Conservation (phyloP, 2,329 filamentous ascomycete species). For the Chrysoporthe puriensis region DNA sequence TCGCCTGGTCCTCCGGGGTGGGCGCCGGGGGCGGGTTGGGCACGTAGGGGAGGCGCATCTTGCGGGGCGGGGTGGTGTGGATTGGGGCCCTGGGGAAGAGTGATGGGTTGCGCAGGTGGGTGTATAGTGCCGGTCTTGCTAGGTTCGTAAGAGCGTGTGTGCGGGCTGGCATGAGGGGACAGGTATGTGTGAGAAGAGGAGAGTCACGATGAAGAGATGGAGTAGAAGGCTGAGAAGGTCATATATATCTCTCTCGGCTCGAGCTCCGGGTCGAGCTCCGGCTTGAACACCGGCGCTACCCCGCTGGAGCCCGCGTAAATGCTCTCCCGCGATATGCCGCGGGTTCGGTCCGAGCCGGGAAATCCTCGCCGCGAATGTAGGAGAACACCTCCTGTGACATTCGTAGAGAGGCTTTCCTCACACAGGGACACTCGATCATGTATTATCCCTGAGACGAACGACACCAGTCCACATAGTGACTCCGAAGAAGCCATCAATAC, state of each 20-base stretch:
- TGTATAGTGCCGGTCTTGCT: too few species aligned
- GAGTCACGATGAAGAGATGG: background rate
- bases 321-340: conserved; percentile 6
- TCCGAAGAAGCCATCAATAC: too few species aligned
- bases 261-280: background rate
- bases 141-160: background rate
- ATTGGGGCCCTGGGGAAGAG: background rate
- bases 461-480: too few species aligned
- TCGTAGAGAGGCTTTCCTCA: too few species aligned
- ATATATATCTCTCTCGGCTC: background rate
- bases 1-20: conserved; percentile 53
- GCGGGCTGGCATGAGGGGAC: background rate
- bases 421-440: too few species aligned
- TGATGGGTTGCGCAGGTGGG: background rate
- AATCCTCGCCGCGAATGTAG: background rate
- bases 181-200: background rate
- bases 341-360: background rate
- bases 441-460: too few species aligned
- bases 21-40: conserved; percentile 53
- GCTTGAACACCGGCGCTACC: background rate
- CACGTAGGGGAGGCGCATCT: conserved; percentile 71
- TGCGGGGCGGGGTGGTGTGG: conserved; percentile 32
- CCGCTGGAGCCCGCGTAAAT: conserved; percentile 7
- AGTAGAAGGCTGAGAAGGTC: background rate
- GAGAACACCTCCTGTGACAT: background rate